phyloP scores from a whole-genome alignment of 2,329 filamentous ascomycete species.

The Cercospora zeae-maydis region DNA sequence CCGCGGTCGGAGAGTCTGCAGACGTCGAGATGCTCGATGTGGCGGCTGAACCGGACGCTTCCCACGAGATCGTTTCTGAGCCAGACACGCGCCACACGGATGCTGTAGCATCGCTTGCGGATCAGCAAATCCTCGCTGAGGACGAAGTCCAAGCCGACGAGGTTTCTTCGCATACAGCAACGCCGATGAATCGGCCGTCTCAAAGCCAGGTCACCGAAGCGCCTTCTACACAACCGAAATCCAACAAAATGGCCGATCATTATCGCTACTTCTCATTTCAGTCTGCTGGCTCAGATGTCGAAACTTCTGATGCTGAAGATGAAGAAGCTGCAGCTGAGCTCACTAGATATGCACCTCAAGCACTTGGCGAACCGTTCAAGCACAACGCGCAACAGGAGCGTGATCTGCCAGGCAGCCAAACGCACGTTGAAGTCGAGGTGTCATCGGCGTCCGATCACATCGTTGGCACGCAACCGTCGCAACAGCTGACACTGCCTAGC shows the following conservation, averaged over 20 bases:
- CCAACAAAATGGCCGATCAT: constrained; percentile 6
- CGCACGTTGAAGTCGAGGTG: background rate
- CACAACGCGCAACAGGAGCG: too few species aligned
- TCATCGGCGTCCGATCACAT: constrained; percentile 5
- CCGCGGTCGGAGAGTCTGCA: background rate
- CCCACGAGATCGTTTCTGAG: background rate
- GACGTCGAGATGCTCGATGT: constrained; percentile 6
- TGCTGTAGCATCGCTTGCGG: constrained; percentile 1
- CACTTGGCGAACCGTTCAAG: too few species aligned
- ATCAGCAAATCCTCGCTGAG: constrained; percentile 13
- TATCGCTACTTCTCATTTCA: constrained; percentile 20
- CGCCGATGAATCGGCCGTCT: background rate
- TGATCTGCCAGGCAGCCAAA: too few species aligned
- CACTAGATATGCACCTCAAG: background rate
- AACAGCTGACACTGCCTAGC: constrained; percentile 14
- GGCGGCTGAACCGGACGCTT: background rate
- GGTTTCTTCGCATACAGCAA: background rate
- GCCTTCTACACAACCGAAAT: constrained; percentile 6
- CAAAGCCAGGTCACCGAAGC: background rate
- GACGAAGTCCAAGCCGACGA: constrained; percentile 11
- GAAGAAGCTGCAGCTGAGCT: background rate
- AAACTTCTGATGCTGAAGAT: background rate
- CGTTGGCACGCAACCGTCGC: background rate
- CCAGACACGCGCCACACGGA: constrained; percentile 3
- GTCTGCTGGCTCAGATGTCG: constrained; percentile 6